phyloP scores from a whole-genome alignment of 139 green algal species.

The Auxenochlorella pyrenoidosa region DNA sequence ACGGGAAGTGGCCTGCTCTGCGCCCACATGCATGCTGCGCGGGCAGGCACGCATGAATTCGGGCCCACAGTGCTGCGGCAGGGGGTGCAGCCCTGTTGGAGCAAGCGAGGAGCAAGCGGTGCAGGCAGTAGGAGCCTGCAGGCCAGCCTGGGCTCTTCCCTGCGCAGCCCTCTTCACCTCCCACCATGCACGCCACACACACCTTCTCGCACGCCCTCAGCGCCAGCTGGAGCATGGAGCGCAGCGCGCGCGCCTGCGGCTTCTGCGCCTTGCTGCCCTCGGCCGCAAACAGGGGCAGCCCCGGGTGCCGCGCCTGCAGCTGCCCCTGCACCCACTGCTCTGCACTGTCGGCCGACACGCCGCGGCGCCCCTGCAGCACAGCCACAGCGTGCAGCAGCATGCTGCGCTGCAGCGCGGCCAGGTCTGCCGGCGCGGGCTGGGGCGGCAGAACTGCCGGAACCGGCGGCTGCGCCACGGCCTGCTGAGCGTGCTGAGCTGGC shows the following conservation, averaged over 20 bases:
- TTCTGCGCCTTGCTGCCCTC: background rate
- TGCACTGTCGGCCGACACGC: background rate
- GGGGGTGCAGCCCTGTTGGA: background rate
- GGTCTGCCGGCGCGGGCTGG: background rate
- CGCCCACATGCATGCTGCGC: no score
- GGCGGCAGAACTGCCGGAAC: background rate
- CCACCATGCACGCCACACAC: background rate
- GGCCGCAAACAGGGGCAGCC: background rate
- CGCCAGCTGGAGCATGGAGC: background rate
- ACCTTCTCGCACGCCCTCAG: background rate
- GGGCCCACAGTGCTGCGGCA: no score
- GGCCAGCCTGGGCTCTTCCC: background rate
- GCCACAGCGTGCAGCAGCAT: slow-evolving; percentile 7
- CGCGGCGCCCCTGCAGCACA: background rate
- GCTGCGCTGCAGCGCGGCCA: background rate
- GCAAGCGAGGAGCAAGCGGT: background rate
- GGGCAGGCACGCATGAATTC: no score
- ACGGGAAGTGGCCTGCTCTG: no score
- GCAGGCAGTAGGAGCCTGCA: background rate
- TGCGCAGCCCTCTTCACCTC: no score
- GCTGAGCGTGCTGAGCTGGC: background rate
- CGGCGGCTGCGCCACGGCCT: background rate
- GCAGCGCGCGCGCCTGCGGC: background rate
- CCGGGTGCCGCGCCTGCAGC: background rate
- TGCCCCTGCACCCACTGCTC: background rate